Conservation (phyloP, 139 green algal species). For the Chlorella sp. region DNA sequence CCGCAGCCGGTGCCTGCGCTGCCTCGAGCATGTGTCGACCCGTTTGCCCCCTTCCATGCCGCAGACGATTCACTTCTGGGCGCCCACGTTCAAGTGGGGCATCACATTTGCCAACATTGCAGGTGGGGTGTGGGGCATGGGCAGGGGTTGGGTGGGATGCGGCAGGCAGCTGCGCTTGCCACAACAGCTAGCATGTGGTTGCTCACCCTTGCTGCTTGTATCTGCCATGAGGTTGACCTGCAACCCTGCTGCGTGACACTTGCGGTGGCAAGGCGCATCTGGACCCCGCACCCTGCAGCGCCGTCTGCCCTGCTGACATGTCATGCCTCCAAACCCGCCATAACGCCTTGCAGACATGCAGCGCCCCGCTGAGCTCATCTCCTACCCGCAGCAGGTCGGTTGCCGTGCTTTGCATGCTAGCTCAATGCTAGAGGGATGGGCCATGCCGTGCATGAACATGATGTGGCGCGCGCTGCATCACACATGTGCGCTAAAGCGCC, state of each 20-base stretch:
- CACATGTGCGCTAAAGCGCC: no score
- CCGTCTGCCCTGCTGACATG: background rate
- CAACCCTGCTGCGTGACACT: background rate
- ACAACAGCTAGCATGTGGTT: background rate
- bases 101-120: constrained; percentile 96
- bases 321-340: background rate
- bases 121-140: constrained; percentile 57
- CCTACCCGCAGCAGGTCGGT: constrained; percentile 87
- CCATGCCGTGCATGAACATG: no score
- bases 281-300: no score
- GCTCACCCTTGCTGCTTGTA: background rate
- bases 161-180: background rate
- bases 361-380: constrained; percentile 89
- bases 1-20: background rate
- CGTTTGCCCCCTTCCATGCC: no score
- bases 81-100: constrained; percentile 98
- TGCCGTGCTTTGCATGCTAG: no score
- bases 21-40: background rate
- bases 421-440: no score
- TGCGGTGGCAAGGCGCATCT: no score
- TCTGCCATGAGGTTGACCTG: background rate
- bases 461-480: no score
- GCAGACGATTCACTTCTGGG: constrained; percentile 55
- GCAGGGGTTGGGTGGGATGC: background rate
- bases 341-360: constrained; percentile 50